Evolutionary conservation across 2,329 filamentous ascomycete species (phyloP).

Genomic region (Sphaceloma murrayae): DNA sequence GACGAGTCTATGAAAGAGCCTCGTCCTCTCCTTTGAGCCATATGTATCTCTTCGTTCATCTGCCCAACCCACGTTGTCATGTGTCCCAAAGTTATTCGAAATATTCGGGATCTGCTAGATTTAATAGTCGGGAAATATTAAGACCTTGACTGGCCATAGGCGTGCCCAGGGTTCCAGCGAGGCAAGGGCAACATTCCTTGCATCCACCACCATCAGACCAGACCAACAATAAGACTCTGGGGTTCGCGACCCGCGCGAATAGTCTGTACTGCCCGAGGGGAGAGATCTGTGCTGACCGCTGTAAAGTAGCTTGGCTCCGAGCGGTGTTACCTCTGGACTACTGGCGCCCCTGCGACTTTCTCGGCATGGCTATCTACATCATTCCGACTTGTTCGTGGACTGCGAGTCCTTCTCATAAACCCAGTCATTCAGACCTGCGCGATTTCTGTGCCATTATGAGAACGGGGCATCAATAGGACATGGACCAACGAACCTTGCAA

Average conservation of each 20-base stretch:
- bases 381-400: conserved; percentile 35
- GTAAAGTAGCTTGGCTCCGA: too few relatives aligned
- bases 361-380: neutral
- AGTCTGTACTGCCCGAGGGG: too few relatives aligned
- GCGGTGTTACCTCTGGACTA: too few relatives aligned
- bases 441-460: conserved; percentile 50
- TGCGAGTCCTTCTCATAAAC: conserved; percentile 72
- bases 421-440: conserved; percentile 88
- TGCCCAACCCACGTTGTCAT: conserved; percentile 21
- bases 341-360: too few relatives aligned
- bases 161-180: too few relatives aligned
- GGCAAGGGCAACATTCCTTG: conserved; percentile 6
- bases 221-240: too few relatives aligned
- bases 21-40: neutral
- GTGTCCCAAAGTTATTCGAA: conserved; percentile 25
- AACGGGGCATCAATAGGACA: conserved; percentile 7
- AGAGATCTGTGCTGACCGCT: too few relatives aligned
- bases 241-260: too few relatives aligned
- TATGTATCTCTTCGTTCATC: neutral
- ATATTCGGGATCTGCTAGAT: conserved; percentile 24
- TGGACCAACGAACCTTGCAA: conserved; percentile 47
- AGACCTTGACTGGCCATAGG: too few relatives aligned
- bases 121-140: conserved; percentile 23
- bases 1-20: conserved; percentile 10
- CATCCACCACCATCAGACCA: neutral